These are phyloP conservation scores for Chaetomiaceae sp. DNA, from an alignment of 2,329 filamentous ascomycete species.

Conservation along the genomic window DNA sequence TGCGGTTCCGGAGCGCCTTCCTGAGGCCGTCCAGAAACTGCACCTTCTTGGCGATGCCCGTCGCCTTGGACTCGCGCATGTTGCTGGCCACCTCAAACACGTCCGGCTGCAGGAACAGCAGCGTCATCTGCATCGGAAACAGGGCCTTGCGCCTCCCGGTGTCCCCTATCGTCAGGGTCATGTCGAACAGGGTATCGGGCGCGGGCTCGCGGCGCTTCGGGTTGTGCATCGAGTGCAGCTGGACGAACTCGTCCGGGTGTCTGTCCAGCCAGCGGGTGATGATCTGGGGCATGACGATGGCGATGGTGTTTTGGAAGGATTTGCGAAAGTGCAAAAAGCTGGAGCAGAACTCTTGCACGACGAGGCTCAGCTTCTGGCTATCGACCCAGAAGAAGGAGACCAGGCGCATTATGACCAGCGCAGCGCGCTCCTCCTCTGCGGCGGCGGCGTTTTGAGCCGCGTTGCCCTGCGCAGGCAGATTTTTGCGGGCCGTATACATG, in stretches of 20 bases:
- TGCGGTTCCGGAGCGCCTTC: constrained; percentile 60
- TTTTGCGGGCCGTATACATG: constrained; percentile 48
- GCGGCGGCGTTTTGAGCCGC: constrained; percentile 35
- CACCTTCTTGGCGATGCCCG: constrained; percentile 61
- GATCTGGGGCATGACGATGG: constrained; percentile 57
- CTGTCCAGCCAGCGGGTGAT: constrained; percentile 64
- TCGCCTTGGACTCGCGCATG: constrained; percentile 59
- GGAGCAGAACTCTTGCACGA: constrained; percentile 63
- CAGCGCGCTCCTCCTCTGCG: constrained; percentile 48
- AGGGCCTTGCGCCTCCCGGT: constrained; percentile 51
- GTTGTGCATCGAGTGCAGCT: constrained; percentile 52
- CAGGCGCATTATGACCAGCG: constrained; percentile 53
- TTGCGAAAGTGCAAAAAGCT: constrained; percentile 64
- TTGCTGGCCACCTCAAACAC: constrained; percentile 67
- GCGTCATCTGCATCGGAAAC: constrained; percentile 58
- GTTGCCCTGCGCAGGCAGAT: constrained; percentile 37
- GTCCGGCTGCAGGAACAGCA: constrained; percentile 62
- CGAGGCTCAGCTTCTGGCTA: constrained; percentile 53
- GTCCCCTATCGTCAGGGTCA: constrained; percentile 59
- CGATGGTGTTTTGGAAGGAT: constrained; percentile 59
- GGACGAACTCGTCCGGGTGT: constrained; percentile 60
- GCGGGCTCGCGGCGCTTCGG: constrained; percentile 57
- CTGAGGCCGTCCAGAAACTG: constrained; percentile 59
- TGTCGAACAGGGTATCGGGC: constrained; percentile 65
- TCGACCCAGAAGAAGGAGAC: constrained; percentile 64